Evolutionary conservation across 1,139 yeast species (phyloP), one percentile per base, ranked within the genome.

Genomic region (Debaryomycetaceae sp.): DNA sequence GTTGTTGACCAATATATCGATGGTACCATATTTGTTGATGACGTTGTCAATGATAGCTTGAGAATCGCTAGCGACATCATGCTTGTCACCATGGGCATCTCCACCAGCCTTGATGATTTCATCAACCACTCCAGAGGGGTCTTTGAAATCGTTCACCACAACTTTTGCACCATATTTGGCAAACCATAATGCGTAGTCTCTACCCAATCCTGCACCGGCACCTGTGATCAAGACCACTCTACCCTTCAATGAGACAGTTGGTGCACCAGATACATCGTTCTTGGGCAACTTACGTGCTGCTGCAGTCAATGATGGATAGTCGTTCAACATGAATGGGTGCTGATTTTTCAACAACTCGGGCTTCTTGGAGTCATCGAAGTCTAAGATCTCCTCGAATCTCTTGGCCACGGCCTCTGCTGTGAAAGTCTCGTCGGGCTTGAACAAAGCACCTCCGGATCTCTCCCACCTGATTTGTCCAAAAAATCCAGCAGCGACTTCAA

Each of bases 131-230:
- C 73, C 66, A 42, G 78, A 68, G 6, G 98, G 90, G 58, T 84
- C 84, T 56, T 77, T 86, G 56, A 91, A 84, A 64, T 93, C 98
- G 62, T 93, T 93, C 40, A 93, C 95, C 40, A 93, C 96, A 51
- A 93, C 95, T 72, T 87, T 90, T 39, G 98, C 98, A 51, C 98
- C 98, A 54, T 88, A 87, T 64, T 79, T 86, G 47, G 95, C 98
- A 60, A 87, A 83, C 66, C 81, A 77, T 47, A 81, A 68, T 20
- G 98, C 96, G 67, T 93, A 95, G 50, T 91, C 88, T 62, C 85
- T 83, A 54, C 99, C 99, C 57, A 93, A 78, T 48, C 99, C 99
- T 47, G 89, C 86, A 57, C 97, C 98, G 42, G 97, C 95, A 57
- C 99, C 99, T 36, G 98, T 93, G 46, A 93, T 83, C 51, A 93